Base-by-base conservation (phyloP, 139 green algal genomes). In the Coelastrella sp. region DNA sequence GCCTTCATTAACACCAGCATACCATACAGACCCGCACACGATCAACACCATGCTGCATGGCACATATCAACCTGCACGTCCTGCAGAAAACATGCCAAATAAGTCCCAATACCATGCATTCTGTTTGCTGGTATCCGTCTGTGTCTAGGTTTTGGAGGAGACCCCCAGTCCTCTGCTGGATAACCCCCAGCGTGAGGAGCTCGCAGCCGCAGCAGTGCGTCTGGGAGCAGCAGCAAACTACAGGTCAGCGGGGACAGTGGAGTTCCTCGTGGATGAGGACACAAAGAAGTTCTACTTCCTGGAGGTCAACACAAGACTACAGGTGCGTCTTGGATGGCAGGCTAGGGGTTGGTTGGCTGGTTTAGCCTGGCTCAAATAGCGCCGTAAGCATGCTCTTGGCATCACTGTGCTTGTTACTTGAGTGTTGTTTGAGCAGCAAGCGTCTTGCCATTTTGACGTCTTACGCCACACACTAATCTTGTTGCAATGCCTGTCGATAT, bases 301-400 rank as follows among this genome's bases (percentile, higher is more conserved):
- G 90, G 96, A 98, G 92, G 96, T 98, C 90, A 98, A 98, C 93
- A 96, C 94, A 0, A 92, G 96, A n/a, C 92, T 98, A 91, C 96
- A 98, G 95, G 95, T 96, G 66, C 0, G 92, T 14, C 16, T 11
- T 47, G 32, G 32, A 47, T 47, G 64, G 16, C 64, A 71, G 13
- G 3, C 64, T 20, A 71, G 4, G 3, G 64, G 64, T 11, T 20
- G 4, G 56, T 7, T 13, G 58, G 22, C 4, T 22, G 64, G 32
- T 47, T 47, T 47, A 47, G 32, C 32, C 32, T 47, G 32, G 32
- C 32, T 47, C 32, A 47, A 47, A 47, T 47, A 47, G 32, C 32
- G 32, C 32, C 32, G 32, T 47, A 47, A 47, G 32, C 32, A 47
- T 47, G 32, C 1, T 47, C 32, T 47, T 47, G 32, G 32, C 0